phyloP scores from a whole-genome alignment of 345 rosid genomes.

The Lepidium aucheri region DNA sequence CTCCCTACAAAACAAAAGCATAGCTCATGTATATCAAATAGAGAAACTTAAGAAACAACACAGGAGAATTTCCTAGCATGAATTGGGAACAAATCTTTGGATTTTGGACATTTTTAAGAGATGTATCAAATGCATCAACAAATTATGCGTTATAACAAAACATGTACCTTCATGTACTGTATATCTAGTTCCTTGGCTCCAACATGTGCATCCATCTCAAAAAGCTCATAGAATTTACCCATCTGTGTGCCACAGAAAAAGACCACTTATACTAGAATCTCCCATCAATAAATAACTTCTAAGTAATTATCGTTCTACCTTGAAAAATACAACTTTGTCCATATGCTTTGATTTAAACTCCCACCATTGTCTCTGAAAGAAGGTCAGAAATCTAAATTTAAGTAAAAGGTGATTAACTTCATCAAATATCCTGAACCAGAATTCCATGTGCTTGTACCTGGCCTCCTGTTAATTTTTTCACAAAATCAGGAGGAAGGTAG shows the following conservation, averaged over 20 bases:
- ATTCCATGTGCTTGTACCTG: conserved; percentile 43
- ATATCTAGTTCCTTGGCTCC: conserved; percentile 89
- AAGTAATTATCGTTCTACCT: conserved; percentile 39
- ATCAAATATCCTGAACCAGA: conserved; percentile 11
- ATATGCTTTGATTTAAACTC: conserved; percentile 95
- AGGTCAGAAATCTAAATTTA: conserved; percentile 9
- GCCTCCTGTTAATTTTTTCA: conserved; percentile 71
- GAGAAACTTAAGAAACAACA: neutral
- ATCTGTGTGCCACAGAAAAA: conserved; percentile 44
- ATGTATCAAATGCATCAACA: neutral
- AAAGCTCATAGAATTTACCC: conserved; percentile 98
- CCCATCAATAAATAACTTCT: neutral
- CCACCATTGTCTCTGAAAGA: conserved; percentile 96
- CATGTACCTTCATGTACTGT: conserved; percentile 93
- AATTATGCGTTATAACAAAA: neutral
- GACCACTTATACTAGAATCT: neutral
- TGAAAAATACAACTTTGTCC: conserved; percentile 97
- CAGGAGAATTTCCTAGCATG: neutral
- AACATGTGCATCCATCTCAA: conserved; percentile 98
- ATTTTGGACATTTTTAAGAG: neutral
- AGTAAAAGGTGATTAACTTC: neutral
- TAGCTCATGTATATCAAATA: neutral
- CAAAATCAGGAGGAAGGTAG: conserved; percentile 81
- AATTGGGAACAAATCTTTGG: neutral
- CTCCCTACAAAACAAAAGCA: conserved; percentile 51